Base-by-base conservation (phyloP, 176 grass and related monocot genomes). In the Lolium perenne region DNA sequence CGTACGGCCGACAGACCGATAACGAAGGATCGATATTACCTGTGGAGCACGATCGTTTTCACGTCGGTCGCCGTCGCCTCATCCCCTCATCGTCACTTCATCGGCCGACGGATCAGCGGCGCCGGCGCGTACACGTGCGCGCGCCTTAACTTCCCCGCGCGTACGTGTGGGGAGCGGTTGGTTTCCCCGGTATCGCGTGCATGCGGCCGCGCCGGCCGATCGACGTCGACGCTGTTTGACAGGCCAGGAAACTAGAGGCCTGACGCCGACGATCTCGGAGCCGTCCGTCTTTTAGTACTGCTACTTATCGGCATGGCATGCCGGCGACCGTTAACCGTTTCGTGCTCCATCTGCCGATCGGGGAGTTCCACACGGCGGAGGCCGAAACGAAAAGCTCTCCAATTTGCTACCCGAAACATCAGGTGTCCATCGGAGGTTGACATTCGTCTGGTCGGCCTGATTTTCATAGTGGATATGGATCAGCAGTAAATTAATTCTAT, bases 161-260 rank as follows among this genome's bases (percentile, higher is more conserved):
- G 72, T 75, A 75, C 72, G 72, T 75, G 72, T 40, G 40, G 68
- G 68, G 67, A 71, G 38, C 16, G 10, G 40, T 46, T 20, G 68
- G 10, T 46, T 76, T 54, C 48, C 73, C 73, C 54, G 73, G 23
- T 48, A 14, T 5, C 21, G 71, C 70, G 20, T n/a, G 68, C 70
- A 11, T n/a, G 68, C 40, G 1, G n/a, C 20, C 68, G 38, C 40
- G 41, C 41, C 40, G 70, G 6, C 16, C 68, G 40, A 40, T 62
- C 71, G 68, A 71, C 68, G 68, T n/a, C 68, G 71, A 26, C 35
- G 65, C 16, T 40, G 65, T 8, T 40, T 40, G 65, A 40, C 16
- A 4, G 16, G 16, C 15, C 13, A 65, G 62, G 62, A 65, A 65
- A 65, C 60, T 11, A 62, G 32, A 35, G 32, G 32, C 32, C 32